Conservation (phyloP, 2,329 filamentous ascomycete species). For the Fusarium xylarioides region DNA sequence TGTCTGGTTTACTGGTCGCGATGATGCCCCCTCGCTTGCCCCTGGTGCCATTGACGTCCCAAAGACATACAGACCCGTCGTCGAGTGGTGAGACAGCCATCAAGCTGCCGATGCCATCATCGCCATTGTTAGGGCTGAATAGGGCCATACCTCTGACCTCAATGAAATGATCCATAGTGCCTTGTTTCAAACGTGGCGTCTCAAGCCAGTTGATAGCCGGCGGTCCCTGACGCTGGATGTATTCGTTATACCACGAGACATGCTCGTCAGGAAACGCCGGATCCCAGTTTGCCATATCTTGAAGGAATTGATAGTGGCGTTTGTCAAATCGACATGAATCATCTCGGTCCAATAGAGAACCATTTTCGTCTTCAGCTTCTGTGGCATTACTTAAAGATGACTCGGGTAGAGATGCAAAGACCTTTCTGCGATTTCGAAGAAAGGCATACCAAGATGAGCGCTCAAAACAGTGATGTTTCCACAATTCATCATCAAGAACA, state of each 20-base stretch:
- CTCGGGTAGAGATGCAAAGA: constrained; percentile 45
- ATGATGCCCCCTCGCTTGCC: constrained; percentile 69
- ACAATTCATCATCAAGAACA: constrained; percentile 78
- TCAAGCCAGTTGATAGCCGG: constrained; percentile 82
- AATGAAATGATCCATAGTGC: constrained; percentile 56
- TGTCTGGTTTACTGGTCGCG: constrained; percentile 70
- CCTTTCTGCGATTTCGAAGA: constrained; percentile 56
- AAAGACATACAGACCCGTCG: constrained; percentile 87
- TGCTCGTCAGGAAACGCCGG: constrained; percentile 76
- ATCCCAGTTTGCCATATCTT: constrained; percentile 83
- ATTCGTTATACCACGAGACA: constrained; percentile 88
- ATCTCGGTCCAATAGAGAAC: constrained; percentile 40
- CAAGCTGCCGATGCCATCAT: constrained; percentile 54
- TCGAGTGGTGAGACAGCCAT: constrained; percentile 81
- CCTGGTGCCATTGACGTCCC: constrained; percentile 74
- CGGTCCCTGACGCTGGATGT: constrained; percentile 81
- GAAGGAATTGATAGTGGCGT: constrained; percentile 43
- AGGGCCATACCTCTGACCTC: constrained; percentile 81
- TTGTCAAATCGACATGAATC: constrained; percentile 17
- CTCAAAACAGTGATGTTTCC: constrained; percentile 79
- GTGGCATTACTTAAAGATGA: constrained; percentile 6
- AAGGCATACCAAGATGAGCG: constrained; percentile 71
- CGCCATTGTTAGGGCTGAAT: constrained; percentile 62
- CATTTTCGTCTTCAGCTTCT: neutral
- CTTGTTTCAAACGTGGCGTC: constrained; percentile 59